Conservation (phyloP, 116 monocot genomes). For the Dioscorea cayenensis region DNA sequence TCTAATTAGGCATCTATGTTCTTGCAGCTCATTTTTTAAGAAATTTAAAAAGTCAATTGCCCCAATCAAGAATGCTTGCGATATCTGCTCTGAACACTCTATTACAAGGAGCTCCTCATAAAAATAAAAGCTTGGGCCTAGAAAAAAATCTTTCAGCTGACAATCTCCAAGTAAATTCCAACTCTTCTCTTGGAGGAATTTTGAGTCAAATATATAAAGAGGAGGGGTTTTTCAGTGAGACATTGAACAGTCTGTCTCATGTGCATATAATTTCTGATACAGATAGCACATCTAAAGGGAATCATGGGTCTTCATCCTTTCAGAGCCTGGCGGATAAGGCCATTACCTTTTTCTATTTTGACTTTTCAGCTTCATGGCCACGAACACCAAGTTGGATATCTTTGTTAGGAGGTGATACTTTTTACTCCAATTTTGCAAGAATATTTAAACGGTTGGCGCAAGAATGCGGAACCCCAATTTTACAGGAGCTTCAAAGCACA, state of each 20-base stretch:
- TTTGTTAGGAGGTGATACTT: slow-evolving; percentile 49
- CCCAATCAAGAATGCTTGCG: slow-evolving; percentile 95
- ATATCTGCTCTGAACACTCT: slow-evolving; percentile 88
- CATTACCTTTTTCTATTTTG: slow-evolving; percentile 95
- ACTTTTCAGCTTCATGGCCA: slow-evolving; percentile 95
- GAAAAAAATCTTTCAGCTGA: slow-evolving; percentile 18
- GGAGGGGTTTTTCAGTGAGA: slow-evolving; percentile 62
- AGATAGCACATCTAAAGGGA: slow-evolving; percentile 58
- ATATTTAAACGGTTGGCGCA: slow-evolving; percentile 84
- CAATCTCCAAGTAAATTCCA: slow-evolving; percentile 20
- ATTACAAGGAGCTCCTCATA: slow-evolving; percentile 56
- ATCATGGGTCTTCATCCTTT: slow-evolving; percentile 53
- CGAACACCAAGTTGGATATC: slow-evolving; percentile 94
- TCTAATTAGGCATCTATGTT: not conserved
- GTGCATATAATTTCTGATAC: slow-evolving; percentile 78
- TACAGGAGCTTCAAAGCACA: slow-evolving; percentile 38
- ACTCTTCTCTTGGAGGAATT: slow-evolving; percentile 17
- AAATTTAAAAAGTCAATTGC: slow-evolving; percentile 85
- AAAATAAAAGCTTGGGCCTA: slow-evolving; percentile 31
- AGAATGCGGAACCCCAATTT: slow-evolving; percentile 69
- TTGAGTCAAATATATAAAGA: slow-evolving; percentile 61
- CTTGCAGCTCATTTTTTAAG: slow-evolving; percentile 75
- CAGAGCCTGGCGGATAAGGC: slow-evolving; percentile 80
- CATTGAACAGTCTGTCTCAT: slow-evolving; percentile 81
- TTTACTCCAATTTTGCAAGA: slow-evolving; percentile 84